A percentile compares a stretch with the other conserved stretches of the same genome.
Conservation (phyloP, 2,329 filamentous ascomycete genomes). For the Exophiala mesophila region DNA sequence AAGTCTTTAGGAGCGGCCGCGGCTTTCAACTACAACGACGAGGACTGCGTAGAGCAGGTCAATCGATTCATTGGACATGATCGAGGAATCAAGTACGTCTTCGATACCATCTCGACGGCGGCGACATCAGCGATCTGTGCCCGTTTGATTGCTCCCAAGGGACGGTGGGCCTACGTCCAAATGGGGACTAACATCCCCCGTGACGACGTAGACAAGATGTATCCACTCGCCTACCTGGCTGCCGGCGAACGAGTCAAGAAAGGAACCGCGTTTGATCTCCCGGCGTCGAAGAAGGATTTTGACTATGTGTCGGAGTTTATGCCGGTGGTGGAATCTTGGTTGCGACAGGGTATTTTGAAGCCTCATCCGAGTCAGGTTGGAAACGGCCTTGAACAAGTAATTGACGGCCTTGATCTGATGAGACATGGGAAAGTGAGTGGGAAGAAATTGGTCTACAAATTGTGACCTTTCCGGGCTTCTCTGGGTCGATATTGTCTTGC, state of each 20-base stretch:
- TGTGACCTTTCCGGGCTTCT: too few species aligned
- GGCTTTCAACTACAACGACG: slow-evolving; percentile 44
- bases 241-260: slow-evolving; percentile 30
- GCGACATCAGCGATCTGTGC: slow-evolving; percentile 30
- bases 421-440: slow-evolving; percentile 43
- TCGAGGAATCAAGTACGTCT: slow-evolving; percentile 29
- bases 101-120: slow-evolving; percentile 33
- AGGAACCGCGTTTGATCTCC: neutral
- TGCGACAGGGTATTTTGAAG: slow-evolving; percentile 40
- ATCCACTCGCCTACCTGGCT: slow-evolving; percentile 31
- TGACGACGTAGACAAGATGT: slow-evolving; percentile 30
- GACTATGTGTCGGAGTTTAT: slow-evolving; percentile 41
- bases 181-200: slow-evolving; percentile 26
- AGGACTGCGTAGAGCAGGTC: slow-evolving; percentile 30
- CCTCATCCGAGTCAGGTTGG: slow-evolving; percentile 39
- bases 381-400: slow-evolving; percentile 40
- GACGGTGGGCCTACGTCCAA: slow-evolving; percentile 26
- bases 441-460: slow-evolving; percentile 45
- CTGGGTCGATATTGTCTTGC: too few species aligned
- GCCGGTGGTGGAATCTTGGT: slow-evolving; percentile 35
- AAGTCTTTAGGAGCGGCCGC: slow-evolving; percentile 40
- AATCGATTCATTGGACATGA: slow-evolving; percentile 32
- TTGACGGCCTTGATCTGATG: slow-evolving; percentile 42
- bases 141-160: slow-evolving; percentile 30
- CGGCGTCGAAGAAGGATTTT: slow-evolving; percentile 33